These are phyloP conservation scores for Saccharomyces hybrid DNA, from an alignment of 1,139 yeast genomes.

Conservation along the genomic window DNA sequence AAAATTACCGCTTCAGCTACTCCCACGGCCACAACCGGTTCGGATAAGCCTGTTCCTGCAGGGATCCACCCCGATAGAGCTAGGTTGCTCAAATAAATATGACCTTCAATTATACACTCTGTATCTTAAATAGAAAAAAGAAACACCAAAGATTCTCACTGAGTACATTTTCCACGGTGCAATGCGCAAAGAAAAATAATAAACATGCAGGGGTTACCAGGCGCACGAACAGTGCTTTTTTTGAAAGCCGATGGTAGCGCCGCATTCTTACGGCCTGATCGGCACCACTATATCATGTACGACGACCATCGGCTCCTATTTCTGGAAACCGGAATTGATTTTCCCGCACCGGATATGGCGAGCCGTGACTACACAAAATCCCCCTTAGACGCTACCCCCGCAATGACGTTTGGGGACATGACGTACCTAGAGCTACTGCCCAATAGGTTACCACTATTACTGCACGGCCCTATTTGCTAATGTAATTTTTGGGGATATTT, in stretches of 20 bases:
- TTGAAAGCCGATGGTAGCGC: not conserved
- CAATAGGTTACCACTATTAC: not conserved
- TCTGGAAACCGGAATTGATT: not conserved
- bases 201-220: not conserved
- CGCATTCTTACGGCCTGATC: not conserved
- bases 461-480: not conserved
- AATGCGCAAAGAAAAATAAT: not conserved
- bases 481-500: not conserved
- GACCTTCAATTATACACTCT: not conserved
- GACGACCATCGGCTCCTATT: not conserved
- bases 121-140: not conserved
- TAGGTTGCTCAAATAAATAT: conserved; percentile 16
- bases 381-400: not conserved
- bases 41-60: conserved; percentile 5
- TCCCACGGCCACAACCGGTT: conserved; percentile 2
- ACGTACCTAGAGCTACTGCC: not conserved
- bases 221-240: not conserved
- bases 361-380: not conserved
- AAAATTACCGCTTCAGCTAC: conserved; percentile 5
- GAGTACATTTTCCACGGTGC: too few species aligned
- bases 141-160: too few species aligned
- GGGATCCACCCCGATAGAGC: conserved; percentile 31
- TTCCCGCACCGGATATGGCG: not conserved
- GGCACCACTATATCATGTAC: not conserved
- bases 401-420: not conserved